A percentile compares a stretch with the other conserved stretches of the same genome.
Conservation (phyloP, 148 eudicot genomes). For the Nyssa sinensis region DNA sequence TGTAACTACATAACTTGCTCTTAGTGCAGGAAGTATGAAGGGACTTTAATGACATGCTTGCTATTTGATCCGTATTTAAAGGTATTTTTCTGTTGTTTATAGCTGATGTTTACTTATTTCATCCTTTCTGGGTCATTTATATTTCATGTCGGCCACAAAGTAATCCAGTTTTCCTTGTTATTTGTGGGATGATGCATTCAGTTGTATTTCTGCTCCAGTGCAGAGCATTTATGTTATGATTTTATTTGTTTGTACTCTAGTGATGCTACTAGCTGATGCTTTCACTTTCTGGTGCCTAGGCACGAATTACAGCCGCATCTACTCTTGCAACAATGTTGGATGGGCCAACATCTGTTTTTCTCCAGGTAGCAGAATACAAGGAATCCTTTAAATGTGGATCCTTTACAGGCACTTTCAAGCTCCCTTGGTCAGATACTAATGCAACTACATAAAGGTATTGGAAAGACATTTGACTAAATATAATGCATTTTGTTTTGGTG, state of each 20-base stretch:
- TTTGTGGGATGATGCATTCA: background rate
- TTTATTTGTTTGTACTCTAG: conserved; percentile 2
- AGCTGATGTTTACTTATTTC: background rate
- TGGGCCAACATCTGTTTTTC: conserved; percentile 77
- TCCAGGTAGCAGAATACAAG: conserved; percentile 90
- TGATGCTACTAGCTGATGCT: conserved; percentile 10
- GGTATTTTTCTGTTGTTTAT: conserved; percentile 36
- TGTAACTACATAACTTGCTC: conserved; percentile 19
- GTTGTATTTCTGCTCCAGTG: background rate
- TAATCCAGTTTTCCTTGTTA: background rate
- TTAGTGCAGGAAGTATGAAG: conserved; percentile 68
- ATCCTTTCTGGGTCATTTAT: background rate
- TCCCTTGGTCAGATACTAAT: conserved; percentile 94
- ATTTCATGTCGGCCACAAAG: background rate
- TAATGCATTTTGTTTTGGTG: background rate
- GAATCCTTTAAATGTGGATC: conserved; percentile 78
- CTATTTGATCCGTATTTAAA: conserved; percentile 83
- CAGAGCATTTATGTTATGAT: background rate
- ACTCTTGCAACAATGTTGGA: conserved; percentile 85
- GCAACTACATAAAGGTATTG: conserved; percentile 89
- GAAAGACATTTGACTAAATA: background rate
- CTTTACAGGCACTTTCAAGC: conserved; percentile 83
- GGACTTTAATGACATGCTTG: conserved; percentile 84
- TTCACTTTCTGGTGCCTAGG: conserved; percentile 43
- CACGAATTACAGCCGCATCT: conserved; percentile 80